phyloP scores from a whole-genome alignment of 768 basidiomycete genomes.

The Phaeotremella skinneri region DNA sequence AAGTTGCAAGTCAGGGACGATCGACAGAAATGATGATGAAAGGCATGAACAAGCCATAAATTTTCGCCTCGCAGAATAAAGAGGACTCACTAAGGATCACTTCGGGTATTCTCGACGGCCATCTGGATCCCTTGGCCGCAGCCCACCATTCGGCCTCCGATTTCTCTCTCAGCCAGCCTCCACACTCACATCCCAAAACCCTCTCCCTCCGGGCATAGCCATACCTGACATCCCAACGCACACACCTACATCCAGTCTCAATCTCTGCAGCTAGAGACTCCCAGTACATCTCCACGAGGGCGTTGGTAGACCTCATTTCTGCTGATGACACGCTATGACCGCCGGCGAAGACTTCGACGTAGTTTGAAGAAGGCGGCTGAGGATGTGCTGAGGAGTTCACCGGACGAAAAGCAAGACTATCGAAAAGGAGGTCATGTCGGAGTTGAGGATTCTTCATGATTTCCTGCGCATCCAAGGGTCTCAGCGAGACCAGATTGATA shows the following conservation, averaged over 20 bases:
- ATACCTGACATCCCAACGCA: slow-evolving; percentile 28
- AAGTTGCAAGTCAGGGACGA: no score
- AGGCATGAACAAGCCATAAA: no score
- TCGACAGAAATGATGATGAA: no score
- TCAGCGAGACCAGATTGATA: slow-evolving; percentile 77
- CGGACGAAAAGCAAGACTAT: slow-evolving; percentile 55
- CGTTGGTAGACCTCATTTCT: slow-evolving; percentile 31
- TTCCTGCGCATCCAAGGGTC: slow-evolving; percentile 77
- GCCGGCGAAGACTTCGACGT: slow-evolving; percentile 18
- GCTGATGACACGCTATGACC: slow-evolving; percentile 35
- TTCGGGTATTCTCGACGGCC: slow-evolving; percentile 36
- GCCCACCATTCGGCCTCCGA: slow-evolving; percentile 35
- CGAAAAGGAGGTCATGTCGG: slow-evolving; percentile 87
- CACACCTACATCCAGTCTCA: slow-evolving; percentile 64
- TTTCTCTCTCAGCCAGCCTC: slow-evolving; percentile 30
- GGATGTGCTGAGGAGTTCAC: slow-evolving; percentile 35
- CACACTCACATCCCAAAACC: slow-evolving; percentile 30
- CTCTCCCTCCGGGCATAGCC: slow-evolving; percentile 9
- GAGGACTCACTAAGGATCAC: slow-evolving; percentile 37
- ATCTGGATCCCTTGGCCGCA: slow-evolving; percentile 13
- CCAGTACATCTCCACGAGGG: slow-evolving; percentile 80
- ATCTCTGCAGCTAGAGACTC: slow-evolving; percentile 73
- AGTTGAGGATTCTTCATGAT: slow-evolving; percentile 88
- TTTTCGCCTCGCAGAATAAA: neutral
- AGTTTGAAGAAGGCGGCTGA: neutral